phyloP scores from a whole-genome alignment of 371 early-diverging fungal genomes.

The Gilbertella persicaria region DNA sequence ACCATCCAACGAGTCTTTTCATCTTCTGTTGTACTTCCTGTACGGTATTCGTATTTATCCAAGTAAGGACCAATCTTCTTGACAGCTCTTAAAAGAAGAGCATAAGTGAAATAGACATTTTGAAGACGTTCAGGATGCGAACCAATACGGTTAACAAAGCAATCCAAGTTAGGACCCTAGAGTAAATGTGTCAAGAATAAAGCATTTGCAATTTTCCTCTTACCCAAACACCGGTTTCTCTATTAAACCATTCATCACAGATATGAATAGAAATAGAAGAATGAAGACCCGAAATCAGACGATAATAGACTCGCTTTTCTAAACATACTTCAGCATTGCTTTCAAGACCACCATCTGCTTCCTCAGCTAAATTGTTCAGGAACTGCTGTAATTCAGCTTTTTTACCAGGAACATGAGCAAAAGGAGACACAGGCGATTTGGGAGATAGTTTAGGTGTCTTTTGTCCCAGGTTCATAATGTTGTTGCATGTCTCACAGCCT shows the following conservation, averaged over 20 bases:
- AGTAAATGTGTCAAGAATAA: background rate
- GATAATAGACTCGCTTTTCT: constrained; percentile 93
- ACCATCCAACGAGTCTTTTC: constrained; percentile 56
- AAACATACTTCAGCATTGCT: constrained; percentile 65
- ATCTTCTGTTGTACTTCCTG: constrained; percentile 59
- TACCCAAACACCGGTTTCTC: constrained; percentile 88
- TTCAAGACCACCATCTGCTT: constrained; percentile 31
- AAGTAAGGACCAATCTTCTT: constrained; percentile 83
- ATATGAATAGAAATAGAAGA: constrained; percentile 97
- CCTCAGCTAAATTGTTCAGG: constrained; percentile 55
- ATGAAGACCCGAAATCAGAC: constrained; percentile 92
- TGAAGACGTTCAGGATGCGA: constrained; percentile 88
- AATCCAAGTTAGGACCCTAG: constrained; percentile 81
- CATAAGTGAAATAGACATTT: constrained; percentile 93
- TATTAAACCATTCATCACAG: constrained; percentile 88
- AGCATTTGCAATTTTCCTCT: background rate
- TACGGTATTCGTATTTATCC: constrained; percentile 68
- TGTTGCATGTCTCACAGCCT: constrained; percentile 49
- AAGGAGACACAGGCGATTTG: constrained; percentile 21
- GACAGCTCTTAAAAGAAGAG: constrained; percentile 81
- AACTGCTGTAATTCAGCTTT: constrained; percentile 39
- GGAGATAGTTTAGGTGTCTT: background rate
- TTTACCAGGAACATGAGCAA: constrained; percentile 35
- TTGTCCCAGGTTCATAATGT: constrained; percentile 29
- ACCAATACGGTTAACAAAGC: constrained; percentile 88